A percentile compares a stretch with the other conserved stretches of the same genome.
Conservation (phyloP, 1,284 basidiomycete genomes). For the Fistulina hepatica region DNA sequence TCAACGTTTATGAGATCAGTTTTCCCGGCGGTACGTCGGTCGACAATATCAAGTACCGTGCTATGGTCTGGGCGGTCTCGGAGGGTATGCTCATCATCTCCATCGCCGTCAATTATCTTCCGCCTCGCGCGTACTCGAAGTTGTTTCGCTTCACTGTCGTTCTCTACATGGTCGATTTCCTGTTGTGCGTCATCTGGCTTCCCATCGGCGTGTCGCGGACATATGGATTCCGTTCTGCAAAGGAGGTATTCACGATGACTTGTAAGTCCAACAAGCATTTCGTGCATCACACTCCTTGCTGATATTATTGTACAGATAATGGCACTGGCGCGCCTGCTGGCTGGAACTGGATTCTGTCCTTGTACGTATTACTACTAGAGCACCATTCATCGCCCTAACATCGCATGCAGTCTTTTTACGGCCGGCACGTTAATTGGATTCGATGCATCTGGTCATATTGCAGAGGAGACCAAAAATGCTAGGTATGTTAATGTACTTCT, state of each 20-base stretch:
- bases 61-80: slow-evolving; percentile 71
- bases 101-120: slow-evolving; percentile 73
- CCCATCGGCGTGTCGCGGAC: slow-evolving; percentile 77
- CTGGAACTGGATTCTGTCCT: slow-evolving; percentile 81
- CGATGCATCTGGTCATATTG: slow-evolving; percentile 81
- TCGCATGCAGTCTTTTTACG: slow-evolving; percentile 50
- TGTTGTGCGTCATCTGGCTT: slow-evolving; percentile 79
- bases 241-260: slow-evolving; percentile 72
- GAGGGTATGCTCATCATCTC: slow-evolving; percentile 58
- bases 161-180: slow-evolving; percentile 73
- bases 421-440: slow-evolving; percentile 79
- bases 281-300: slow-evolving; percentile 1
- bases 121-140: slow-evolving; percentile 57
- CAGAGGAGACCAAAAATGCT: slow-evolving; percentile 83
- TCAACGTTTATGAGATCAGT: slow-evolving; percentile 66
- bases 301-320: slow-evolving; percentile 45
- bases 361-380: slow-evolving; percentile 42
- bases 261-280: slow-evolving; percentile 37
- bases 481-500: slow-evolving; percentile 29
- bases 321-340: slow-evolving; percentile 74
- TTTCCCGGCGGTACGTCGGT: slow-evolving; percentile 68
- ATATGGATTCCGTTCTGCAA: slow-evolving; percentile 70
- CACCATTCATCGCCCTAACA: neutral
- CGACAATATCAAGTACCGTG: slow-evolving; percentile 71
- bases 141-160: slow-evolving; percentile 66